Percentiles rank a stretch among this genome's conserved stretches.
Conservation (phyloP, 148 eudicot species). For the Rhododendron molle region DNA sequence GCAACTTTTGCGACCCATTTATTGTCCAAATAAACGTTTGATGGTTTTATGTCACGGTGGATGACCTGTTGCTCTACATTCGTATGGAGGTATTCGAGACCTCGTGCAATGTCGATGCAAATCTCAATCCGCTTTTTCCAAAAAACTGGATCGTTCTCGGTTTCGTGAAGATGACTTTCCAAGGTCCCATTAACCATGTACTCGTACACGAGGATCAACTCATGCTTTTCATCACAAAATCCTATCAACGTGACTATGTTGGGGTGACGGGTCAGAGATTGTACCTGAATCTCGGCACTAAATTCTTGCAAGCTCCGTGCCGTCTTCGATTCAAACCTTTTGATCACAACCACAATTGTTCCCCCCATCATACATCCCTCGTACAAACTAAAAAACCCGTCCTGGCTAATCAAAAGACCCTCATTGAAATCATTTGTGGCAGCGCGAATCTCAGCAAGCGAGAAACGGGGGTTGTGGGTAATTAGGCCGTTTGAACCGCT, state of each 20-base stretch:
- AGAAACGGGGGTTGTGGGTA: background rate
- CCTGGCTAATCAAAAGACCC: background rate
- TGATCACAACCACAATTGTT: background rate
- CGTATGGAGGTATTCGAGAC: background rate
- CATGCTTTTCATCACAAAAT: background rate
- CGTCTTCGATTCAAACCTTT: background rate
- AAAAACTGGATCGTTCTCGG: background rate
- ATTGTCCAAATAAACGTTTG: background rate
- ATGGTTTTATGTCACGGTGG: background rate
- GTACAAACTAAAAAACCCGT: background rate
- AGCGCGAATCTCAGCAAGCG: background rate
- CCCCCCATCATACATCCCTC: background rate
- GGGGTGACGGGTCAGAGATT: background rate
- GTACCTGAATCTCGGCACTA: background rate
- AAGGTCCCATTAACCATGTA: background rate
- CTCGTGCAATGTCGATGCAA: background rate
- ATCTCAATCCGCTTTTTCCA: background rate
- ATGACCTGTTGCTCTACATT: background rate
- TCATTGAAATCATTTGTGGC: background rate
- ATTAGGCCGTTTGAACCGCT: too few relatives aligned
- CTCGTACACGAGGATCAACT: background rate
- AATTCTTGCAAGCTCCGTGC: background rate
- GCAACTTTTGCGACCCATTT: background rate
- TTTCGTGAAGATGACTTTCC: background rate
- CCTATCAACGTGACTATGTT: background rate